phyloP scores from a whole-genome alignment of 768 basidiomycete genomes.

The Ephemerocybe angulata region DNA sequence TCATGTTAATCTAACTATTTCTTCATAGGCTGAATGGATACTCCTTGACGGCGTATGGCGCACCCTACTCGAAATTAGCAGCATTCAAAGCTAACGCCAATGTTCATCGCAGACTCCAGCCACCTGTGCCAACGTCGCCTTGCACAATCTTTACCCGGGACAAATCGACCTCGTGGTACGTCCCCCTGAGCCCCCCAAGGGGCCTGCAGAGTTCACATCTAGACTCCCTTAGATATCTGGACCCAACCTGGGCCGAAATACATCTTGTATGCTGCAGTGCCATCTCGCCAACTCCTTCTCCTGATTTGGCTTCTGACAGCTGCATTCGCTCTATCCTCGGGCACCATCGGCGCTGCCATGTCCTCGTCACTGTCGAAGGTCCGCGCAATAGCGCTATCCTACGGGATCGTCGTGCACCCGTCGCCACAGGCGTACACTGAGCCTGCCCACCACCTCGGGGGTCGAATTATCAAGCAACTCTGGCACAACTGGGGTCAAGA shows the following conservation, averaged over 20 bases:
- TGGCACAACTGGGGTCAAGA: conserved; percentile 87
- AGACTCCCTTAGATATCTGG: conserved; percentile 61
- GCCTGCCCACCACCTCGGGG: conserved; percentile 70
- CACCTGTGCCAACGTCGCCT: conserved; percentile 84
- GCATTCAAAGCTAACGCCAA: no score
- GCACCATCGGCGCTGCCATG: conserved; percentile 89
- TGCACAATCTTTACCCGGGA: conserved; percentile 84
- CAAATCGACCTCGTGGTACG: conserved; percentile 86
- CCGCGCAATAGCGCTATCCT: conserved; percentile 84
- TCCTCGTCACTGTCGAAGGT: conserved; percentile 67
- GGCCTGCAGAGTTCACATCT: neutral
- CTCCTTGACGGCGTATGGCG: conserved; percentile 73
- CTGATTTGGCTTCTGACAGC: conserved; percentile 37
- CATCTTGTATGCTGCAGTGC: conserved; percentile 44
- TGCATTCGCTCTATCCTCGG: conserved; percentile 86
- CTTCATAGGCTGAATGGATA: conserved; percentile 74
- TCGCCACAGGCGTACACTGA: conserved; percentile 55
- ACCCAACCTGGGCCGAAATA: conserved; percentile 83
- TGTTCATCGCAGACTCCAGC: conserved; percentile 70
- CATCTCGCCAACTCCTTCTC: conserved; percentile 1
- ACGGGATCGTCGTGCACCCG: conserved; percentile 73
- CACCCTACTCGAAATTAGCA: no score
- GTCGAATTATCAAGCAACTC: conserved; percentile 65
- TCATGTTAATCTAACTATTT: neutral
- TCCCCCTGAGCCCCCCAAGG: conserved; percentile 13